Evolutionary conservation across 148 eudicot species (phyloP).

Genomic region (Tetragonia tetragonoides): DNA sequence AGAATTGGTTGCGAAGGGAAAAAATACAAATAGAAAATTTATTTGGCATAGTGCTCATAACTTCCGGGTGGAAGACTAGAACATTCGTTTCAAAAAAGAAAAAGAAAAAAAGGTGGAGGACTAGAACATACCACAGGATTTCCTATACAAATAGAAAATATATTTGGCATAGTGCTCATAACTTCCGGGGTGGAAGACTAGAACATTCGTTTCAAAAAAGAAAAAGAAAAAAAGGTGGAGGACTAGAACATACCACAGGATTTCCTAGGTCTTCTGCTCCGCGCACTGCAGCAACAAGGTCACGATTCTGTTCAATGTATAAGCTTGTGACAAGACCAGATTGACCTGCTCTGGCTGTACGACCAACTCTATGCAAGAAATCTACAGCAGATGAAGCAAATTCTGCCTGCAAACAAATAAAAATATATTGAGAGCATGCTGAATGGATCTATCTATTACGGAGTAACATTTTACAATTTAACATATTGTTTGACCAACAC

Average conservation of each 20-base stretch:
- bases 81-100: conserved; percentile 6
- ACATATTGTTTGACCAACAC: background rate
- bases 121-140: conserved; percentile 60
- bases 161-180: background rate
- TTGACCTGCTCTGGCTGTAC: conserved; percentile 97
- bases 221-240: background rate
- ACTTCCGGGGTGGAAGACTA: background rate
- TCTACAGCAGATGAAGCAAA: conserved; percentile 91
- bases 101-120: background rate
- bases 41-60: background rate
- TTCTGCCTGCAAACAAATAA: conserved; percentile 62
- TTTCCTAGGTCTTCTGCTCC: conserved; percentile 67
- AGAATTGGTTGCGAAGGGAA: background rate
- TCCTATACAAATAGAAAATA: conserved; percentile 26
- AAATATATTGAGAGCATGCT: background rate
- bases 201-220: conserved; percentile 6
- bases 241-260: conserved; percentile 57
- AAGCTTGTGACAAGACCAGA: conserved; percentile 87
- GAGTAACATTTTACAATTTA: background rate
- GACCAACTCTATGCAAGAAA: conserved; percentile 94
- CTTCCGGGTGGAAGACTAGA: background rate
- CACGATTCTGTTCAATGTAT: conserved; percentile 56
- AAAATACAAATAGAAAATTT: background rate
- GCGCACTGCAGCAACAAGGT: conserved; percentile 86
- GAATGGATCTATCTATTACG: background rate